A percentile compares a stretch with the other conserved stretches of the same genome.
These are phyloP conservation scores for Phytopythium cucurbitacearum DNA, from an alignment of 352 stramenopile genomes.

Conservation along the genomic window DNA sequence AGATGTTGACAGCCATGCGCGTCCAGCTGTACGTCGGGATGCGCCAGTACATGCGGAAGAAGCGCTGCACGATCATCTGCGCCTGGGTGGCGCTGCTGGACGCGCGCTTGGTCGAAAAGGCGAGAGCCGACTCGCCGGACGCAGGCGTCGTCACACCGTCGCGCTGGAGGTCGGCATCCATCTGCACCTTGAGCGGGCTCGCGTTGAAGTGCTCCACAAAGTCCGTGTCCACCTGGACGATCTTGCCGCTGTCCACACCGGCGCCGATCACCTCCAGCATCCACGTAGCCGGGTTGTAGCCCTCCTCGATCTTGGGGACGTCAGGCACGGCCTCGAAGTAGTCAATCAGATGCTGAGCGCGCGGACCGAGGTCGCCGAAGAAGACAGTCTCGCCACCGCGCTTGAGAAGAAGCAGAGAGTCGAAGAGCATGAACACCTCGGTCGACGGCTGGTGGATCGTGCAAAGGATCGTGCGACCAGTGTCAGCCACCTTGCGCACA, in stretches of 20 bases:
- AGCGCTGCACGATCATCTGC: constrained; percentile 42
- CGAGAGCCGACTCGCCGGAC: constrained; percentile 12
- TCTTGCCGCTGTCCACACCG: constrained; percentile 19
- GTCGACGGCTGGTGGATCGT: constrained; percentile 89
- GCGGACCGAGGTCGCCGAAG: constrained; percentile 30
- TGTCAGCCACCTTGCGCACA: constrained; percentile 71
- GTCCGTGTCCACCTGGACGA: constrained; percentile 19
- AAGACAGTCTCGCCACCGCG: constrained; percentile 39
- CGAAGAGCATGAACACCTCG: constrained; percentile 83
- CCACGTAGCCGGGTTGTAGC: constrained; percentile 65
- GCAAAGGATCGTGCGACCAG: constrained; percentile 74
- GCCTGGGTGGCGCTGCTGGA: constrained; percentile 18
- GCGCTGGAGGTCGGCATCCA: constrained; percentile 19
- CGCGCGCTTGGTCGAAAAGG: constrained; percentile 26
- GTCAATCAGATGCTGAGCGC: constrained; percentile 15
- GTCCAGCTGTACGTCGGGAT: constrained; percentile 74
- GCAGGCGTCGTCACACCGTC: constrained; percentile 14
- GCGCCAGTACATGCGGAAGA: constrained; percentile 73
- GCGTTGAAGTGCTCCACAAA: constrained; percentile 20
- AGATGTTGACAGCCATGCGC: constrained; percentile 40
- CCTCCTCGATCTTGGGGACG: constrained; percentile 34
- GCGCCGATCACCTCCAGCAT: constrained; percentile 72
- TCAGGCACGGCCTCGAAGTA: constrained; percentile 45
- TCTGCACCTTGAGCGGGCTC: constrained; percentile 13
- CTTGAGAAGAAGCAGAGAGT: constrained; percentile 75